Evolutionary conservation across 257 asterid species (phyloP), one percentile per base, ranked within the genome.

Genomic region (Anisodus tanguticus): DNA sequence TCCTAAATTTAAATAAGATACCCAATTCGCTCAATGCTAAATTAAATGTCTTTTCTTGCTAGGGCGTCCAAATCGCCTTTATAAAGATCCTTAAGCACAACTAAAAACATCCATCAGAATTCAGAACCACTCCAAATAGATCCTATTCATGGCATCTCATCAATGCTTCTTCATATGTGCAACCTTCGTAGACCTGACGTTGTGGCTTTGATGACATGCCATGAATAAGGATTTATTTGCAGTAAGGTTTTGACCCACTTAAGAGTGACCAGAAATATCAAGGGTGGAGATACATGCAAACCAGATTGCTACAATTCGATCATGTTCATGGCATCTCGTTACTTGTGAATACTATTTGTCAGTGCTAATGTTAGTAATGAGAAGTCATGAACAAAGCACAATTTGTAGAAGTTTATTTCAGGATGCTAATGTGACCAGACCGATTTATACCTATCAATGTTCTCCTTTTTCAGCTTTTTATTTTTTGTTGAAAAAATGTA

Each of bases 71-170:
- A 67, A 67, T 67, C 10, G 16, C 49, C 49, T 67, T 35, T 31
- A 35, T 67, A 67, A 67, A 35, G 74, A 67, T 67, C 19, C 47
- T 67, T 35, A 35, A 67, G 19, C 47, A 67, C 12, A 19, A 67
- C 47, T 35, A 67, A 3, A 62, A 31, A 6, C 47, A 67, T 31
- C 74, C 74, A 67, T 12, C 11, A 35, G 74, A 67, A 67, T 3
- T 67, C 74, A 67, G 49, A 66, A 35, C 74, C 74, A 66, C 22
- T 35, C 49, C 41, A 67, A 31, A 67, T 67, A 35, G 19, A 31
- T 67, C 74, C 1, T 67, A 8, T 67, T 64, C 74, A 67, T 35
- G 49, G 74, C 74, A 67, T 67, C 47, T 67, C 74, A 5, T 67
- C n/a, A 5, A 13, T 12, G 74, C 74, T 67, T 11, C 47, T 31